Evolutionary conservation across 495 filamentous ascomycete species (phyloP), one percentile per base, ranked within the genome.

Genomic region (Hypomontagnella submonticulosa): DNA sequence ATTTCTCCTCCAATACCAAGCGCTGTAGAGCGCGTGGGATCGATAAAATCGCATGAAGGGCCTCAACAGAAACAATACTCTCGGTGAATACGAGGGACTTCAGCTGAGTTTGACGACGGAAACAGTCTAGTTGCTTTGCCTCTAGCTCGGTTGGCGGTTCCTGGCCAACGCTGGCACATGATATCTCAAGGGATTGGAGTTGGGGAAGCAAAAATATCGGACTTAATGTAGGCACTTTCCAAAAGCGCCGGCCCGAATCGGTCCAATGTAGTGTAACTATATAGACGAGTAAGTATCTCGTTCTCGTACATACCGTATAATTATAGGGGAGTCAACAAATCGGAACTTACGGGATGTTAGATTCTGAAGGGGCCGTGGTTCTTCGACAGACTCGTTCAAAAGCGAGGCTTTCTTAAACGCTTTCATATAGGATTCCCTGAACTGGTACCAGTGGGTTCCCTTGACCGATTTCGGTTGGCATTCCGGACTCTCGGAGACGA

Each of bases 231-330:
- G 50, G 15, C 55, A 60, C 49, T 4, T 49, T 18, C 63, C 63
- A 60, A 34, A 23, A 60, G 12, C 56, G 43, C 0, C 12, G 0
- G 10, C 15, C n/a, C 0, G 3, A 1, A n/a, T 23, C 48, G 12
- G 49, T 43, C 63, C 63, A 66, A 56, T 60, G 50, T 3, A 66
- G 30, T 1, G 49, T 56, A 18, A 66, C 63, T 66, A 19, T 66
- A 19, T 36, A 34, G 4, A 11, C 6, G 23, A 2, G 23, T 27
- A 3, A 27, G 6, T 27, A 27, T 27, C 23, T 6, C 23, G 6
- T 3, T 27, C 23, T 6, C 23, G 6, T 3, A 27, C 23, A 27
- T 6, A 6, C 23, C 23, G 3, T 27, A 27, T 6, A 27, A 27
- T 27, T 2, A 6, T 27, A 27, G 23, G 3, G 6, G 23, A 27